These are phyloP conservation scores for Fallopia convolvulus DNA, from an alignment of 148 eudicot species.

Conservation along the genomic window DNA sequence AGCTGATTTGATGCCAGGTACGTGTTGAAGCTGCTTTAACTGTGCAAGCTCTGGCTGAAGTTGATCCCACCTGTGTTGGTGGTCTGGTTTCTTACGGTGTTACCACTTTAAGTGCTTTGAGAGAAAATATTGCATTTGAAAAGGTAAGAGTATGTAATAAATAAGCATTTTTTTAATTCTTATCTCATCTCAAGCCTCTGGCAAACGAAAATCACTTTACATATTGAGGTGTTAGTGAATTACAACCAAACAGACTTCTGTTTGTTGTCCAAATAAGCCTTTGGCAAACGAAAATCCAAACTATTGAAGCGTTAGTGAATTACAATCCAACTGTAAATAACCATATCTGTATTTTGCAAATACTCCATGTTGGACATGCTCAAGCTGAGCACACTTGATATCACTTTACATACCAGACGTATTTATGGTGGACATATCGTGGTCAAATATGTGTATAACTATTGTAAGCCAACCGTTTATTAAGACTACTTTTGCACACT, in stretches of 20 bases:
- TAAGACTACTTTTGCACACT: neutral
- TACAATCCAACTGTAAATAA: neutral
- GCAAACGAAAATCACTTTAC: neutral
- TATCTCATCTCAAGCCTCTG: neutral
- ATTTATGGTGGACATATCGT: neutral
- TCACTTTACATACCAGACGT: neutral
- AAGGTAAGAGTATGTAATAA: conserved; percentile 41
- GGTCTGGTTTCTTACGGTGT: conserved; percentile 91
- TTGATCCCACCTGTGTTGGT: conserved; percentile 97
- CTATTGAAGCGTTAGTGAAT: neutral
- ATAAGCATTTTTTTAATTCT: neutral
- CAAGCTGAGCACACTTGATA: neutral
- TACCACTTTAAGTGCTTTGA: conserved; percentile 65
- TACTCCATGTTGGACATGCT: neutral
- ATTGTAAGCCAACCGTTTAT: neutral
- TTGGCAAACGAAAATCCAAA: neutral
- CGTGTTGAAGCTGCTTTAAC: conserved; percentile 95
- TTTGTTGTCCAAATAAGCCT: neutral
- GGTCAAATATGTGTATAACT: neutral
- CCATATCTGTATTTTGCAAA: neutral
- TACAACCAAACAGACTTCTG: too few species aligned
- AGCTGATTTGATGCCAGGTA: conserved; percentile 39
- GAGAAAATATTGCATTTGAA: conserved; percentile 84
- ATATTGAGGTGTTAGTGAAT: neutral
- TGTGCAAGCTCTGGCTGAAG: conserved; percentile 81